Evolutionary conservation across 352 stramenopile species (phyloP).

Genomic region (Globisporangium paddicum): DNA sequence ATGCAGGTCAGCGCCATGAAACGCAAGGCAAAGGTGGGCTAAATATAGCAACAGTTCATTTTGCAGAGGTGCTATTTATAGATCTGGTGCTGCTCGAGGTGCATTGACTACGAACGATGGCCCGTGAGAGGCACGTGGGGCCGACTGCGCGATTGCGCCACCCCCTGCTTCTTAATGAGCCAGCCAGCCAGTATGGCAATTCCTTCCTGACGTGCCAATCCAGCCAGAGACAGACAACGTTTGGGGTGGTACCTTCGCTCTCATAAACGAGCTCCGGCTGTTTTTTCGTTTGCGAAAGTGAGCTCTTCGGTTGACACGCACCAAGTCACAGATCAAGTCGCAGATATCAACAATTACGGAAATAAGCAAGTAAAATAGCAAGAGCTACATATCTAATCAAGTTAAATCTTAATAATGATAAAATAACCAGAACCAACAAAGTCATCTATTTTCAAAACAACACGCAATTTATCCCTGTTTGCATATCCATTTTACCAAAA

Average conservation of each 20-base stretch:
- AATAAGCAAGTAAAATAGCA: too few relatives aligned
- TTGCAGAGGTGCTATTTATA: neutral
- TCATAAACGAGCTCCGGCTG: neutral
- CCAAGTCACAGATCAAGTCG: neutral
- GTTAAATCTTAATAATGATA: too few relatives aligned
- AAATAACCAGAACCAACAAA: too few relatives aligned
- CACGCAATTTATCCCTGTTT: too few relatives aligned
- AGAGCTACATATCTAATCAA: too few relatives aligned
- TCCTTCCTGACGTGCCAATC: neutral
- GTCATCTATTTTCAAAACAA: neutral
- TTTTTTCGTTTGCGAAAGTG: slow-evolving; percentile 8
- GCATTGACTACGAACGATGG: neutral
- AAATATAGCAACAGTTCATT: neutral
- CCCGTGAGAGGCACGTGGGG: neutral
- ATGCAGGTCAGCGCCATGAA: neutral
- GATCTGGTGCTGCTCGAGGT: neutral
- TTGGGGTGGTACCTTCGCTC: neutral
- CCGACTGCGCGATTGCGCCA: too few relatives aligned
- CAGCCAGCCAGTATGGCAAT: too few relatives aligned
- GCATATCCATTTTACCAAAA: neutral
- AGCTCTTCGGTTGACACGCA: slow-evolving; percentile 4
- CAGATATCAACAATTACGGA: too few relatives aligned
- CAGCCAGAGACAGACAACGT: neutral
- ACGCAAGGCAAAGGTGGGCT: neutral
- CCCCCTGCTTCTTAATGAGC: too few relatives aligned